Base-by-base conservation (phyloP, 352 stramenopile genomes). In the Blastocystis hominis region DNA sequence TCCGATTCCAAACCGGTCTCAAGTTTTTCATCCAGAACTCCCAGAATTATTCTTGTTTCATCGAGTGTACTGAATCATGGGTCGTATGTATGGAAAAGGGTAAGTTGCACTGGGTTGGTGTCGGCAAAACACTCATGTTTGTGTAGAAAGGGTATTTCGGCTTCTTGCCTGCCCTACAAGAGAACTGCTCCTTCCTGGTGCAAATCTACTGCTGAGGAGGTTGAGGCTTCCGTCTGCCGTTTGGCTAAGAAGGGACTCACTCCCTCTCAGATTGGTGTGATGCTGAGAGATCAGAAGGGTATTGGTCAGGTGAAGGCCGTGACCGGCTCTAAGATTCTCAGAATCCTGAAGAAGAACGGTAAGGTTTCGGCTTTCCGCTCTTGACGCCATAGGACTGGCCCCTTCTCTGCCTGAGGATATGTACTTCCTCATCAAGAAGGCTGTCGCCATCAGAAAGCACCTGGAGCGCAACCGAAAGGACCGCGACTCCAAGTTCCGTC, bases 371-470 rank as follows among this genome's bases (percentile, higher is more conserved):
- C 55, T 64, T 64, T 64, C 55, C 55, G 55, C 46, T 70, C 55
- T 64, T 64, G 55, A 64, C 55, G 55, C 9, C n/a, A 10, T 64
- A 64, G 55, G 55, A 64, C 75, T 88, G 92, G 96, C 97, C 66
- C 95, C 97, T 61, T 96, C 98, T 91, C 95, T 99, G 88, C 97
- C 97, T 44, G 97, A 99, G 92, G 97, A 99, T 92, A 92, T 99
- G 89, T 99, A 99, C 95, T 98, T 98, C 94, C 93, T 99, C 75
- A 99, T 99, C 93, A 99, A 99, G 94, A 99, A 99, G 94, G 97
- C 97, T 77, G 97, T 99, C 89, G 93, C 96, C 89, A 95, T 99
- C 47, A 94, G 97, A 90, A 99, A 99, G 93, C 97, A 99, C 93
- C 92, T 99, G 77, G 96, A 99, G 91, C 93, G 94, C 89, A 99